Conservation (phyloP, 306 rosid species). For the Citrullus amarus region DNA sequence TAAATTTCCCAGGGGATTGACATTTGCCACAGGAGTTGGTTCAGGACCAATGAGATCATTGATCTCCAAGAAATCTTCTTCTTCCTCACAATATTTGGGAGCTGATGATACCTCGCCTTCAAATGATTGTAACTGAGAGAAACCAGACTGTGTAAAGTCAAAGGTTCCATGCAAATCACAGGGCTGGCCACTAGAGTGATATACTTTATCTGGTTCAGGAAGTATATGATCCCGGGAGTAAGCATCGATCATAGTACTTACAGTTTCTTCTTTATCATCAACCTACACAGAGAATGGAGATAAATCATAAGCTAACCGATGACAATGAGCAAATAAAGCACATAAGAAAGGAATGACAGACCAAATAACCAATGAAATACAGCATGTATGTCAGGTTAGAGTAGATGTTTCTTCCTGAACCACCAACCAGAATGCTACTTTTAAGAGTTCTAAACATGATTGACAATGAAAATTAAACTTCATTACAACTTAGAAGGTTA, state of each 20-base stretch:
- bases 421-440: background rate
- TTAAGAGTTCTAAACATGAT: background rate
- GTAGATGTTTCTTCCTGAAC: background rate
- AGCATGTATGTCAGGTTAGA: background rate
- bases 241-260: constrained; percentile 31
- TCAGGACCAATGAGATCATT: constrained; percentile 60
- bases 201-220: constrained; percentile 14
- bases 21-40: constrained; percentile 25
- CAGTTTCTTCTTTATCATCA: constrained; percentile 40
- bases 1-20: constrained; percentile 17
- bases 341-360: background rate
- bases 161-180: constrained; percentile 28
- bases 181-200: constrained; percentile 20
- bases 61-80: constrained; percentile 76
- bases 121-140: constrained; percentile 22
- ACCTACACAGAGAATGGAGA: constrained; percentile 27
- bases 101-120: constrained; percentile 34
- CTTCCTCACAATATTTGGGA: constrained; percentile 25
- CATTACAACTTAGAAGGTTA: background rate
- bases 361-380: constrained; percentile 1
- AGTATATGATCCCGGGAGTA: constrained; percentile 14
- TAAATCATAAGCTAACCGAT: background rate
- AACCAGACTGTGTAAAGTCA: constrained; percentile 25
- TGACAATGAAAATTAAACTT: background rate
- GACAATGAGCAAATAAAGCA: background rate